phyloP scores from a whole-genome alignment of 2,329 filamentous ascomycete species.

The Chalaropsis thielavioides region DNA sequence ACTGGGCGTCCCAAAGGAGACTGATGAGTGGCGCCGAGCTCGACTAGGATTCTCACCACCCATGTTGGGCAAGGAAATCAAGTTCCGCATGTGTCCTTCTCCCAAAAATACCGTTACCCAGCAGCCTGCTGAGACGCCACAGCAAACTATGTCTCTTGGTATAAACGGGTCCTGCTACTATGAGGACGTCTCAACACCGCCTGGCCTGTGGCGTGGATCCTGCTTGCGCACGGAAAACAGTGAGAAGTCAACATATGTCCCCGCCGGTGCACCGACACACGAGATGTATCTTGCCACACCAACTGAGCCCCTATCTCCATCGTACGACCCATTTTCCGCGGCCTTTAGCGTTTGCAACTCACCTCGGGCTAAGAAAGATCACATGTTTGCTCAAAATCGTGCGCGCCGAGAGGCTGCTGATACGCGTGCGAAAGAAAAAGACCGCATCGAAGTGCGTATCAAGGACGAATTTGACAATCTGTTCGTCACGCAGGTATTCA shows the following conservation, averaged over 20 bases:
- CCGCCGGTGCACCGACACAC: conserved; percentile 7
- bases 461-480: conserved; percentile 59
- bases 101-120: conserved; percentile 51
- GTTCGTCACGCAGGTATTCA: conserved; percentile 92
- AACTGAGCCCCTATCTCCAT: conserved; percentile 10
- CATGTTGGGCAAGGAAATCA: conserved; percentile 72
- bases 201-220: conserved; percentile 64
- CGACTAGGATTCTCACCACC: conserved; percentile 53
- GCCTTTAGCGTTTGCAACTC: conserved; percentile 23
- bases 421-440: conserved; percentile 29
- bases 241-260: conserved; percentile 13
- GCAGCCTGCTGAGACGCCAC: background rate
- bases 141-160: background rate
- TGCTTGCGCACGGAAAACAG: conserved; percentile 30
- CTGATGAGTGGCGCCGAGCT: conserved; percentile 22
- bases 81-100: conserved; percentile 67
- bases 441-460: conserved; percentile 37
- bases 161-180: background rate
- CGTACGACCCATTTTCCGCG: conserved; percentile 29
- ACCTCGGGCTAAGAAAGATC: conserved; percentile 3
- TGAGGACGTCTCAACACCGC: conserved; percentile 4
- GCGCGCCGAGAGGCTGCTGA: conserved; percentile 5
- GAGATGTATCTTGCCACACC: conserved; percentile 15
- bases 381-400: conserved; percentile 3
- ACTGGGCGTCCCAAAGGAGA: conserved; percentile 4